Base-by-base conservation (phyloP, 2,329 filamentous ascomycete species). In the Cladophialophora bantiana region DNA sequence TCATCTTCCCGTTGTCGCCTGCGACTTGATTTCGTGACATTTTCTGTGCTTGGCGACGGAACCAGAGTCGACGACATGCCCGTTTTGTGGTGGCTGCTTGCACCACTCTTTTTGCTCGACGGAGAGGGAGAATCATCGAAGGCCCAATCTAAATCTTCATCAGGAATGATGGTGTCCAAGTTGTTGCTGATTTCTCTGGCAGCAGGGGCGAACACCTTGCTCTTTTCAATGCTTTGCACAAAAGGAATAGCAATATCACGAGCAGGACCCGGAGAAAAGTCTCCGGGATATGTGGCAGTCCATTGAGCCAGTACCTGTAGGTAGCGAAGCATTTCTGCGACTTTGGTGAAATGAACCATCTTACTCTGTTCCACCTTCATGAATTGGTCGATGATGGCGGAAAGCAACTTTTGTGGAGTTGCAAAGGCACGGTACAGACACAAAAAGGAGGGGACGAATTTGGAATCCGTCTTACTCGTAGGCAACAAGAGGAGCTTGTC, bases 371-470 rank as follows among this genome's bases (percentile, higher is more conserved):
- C 90, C 67, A 97, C 88, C 45, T 91, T 89, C 65, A 89, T 84
- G 48, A 96, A 83, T 7, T 79, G 79, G 62, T 72, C 71, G 36
- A 83, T 78, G 53, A 98, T 90, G 7, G 92, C 89, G 48, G 89
- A 86, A 60, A 98, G 88, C 4, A 99, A 84, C 70, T 90, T 86
- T 9, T 86, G 85, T 0, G 95, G 95, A 1, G 94, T 88, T 3
- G 93, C 91, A 76, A 99, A 98, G 77, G 95, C 96, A 69, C 95
- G 90, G 79, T 98, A 98, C 13, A 98, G 83, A 70, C 94, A 97
- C 35, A 98, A 83, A 74, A 98, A 98, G 18, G 96, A 89, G 53
- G 93, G 88, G 1, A 88, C 86, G 75, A 97, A 99, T 77, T 97
- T 97, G 65, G 87, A 85, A 75, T 98, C 95, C n/a, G 89, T 86